Evolutionary conservation across 139 green algal species (phyloP), one percentile per base, ranked within the genome.

Genomic region (Dunaliella primolecta): DNA sequence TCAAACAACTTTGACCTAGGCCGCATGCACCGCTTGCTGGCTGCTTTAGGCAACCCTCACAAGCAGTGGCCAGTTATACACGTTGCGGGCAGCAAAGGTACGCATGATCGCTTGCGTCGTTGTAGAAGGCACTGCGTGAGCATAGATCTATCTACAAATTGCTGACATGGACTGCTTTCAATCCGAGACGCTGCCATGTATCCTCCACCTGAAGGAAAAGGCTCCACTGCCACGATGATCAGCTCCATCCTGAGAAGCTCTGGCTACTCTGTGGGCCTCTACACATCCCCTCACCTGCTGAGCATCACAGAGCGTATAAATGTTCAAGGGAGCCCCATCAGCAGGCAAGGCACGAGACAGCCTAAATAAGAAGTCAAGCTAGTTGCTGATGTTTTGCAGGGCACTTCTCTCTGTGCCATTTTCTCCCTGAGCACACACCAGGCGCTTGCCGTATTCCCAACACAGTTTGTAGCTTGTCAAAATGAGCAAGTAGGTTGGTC

Each of bases 71-170:
- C 81, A 21, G 91, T 89, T 0, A 88, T 96, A 2, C 95, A 98
- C 81, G 87, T 98, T 7, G 95, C 93, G 2, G 95, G 95, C 38
- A 98, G 92, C 77, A 98, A 98, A 85, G 95, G 95, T 86, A 35
- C 29, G 36, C 75, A 46, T 7, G 3, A 56, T 20, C 57, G 27
- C n/a, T 80, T 79, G 3, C 35, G 36, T 74, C n/a, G n/a, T n/a
- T n/a, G n/a, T 70, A 21, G 77, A 31, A 80, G 3, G 7, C 11
- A 25, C 27, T 35, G 78, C 32, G 32, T 27, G 36, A 33, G 72
- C 64, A 75, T 38, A 33, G 64, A 36, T n/a, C 24, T 3, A 37
- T 11, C 21, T 75, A 32, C 31, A 35, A 79, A 21, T 31, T 79
- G 74, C 29, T 79, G 27, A 27, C 74, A 79, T 21, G 23, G 7